phyloP scores from a whole-genome alignment of 169 alveolate species.

The Toxoplasma gondii region DNA sequence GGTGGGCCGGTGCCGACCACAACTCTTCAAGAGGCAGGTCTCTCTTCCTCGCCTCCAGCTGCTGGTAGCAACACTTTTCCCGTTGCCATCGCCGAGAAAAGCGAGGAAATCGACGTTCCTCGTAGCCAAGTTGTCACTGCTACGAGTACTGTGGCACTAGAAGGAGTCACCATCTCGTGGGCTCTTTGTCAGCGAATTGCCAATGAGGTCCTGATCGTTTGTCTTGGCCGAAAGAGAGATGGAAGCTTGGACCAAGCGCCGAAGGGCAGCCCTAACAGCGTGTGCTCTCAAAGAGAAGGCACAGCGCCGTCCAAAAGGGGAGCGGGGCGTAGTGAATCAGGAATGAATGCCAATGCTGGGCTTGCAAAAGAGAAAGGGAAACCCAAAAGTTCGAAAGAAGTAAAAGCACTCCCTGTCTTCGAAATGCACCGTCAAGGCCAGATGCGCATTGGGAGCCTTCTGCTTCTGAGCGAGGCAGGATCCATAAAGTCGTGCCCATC shows the following conservation, averaged over 20 bases:
- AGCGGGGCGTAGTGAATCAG: not conserved
- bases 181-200: constrained; percentile 25
- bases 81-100: not conserved
- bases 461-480: constrained; percentile 5
- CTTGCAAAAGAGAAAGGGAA: not conserved
- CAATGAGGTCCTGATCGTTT: constrained; percentile 3
- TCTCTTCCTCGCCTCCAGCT: not conserved
- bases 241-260: not conserved
- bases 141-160: not conserved
- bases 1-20: not conserved
- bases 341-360: not conserved
- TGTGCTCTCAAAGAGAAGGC: not conserved
- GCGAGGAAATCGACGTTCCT: not conserved
- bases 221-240: not conserved
- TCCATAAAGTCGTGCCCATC: not conserved
- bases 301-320: not conserved
- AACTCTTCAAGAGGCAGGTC: not conserved
- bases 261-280: not conserved
- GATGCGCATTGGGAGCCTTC: not conserved
- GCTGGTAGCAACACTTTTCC: not conserved
- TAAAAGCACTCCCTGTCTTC: constrained; percentile 16
- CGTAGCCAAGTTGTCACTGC: constrained; percentile 12
- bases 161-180: not conserved
- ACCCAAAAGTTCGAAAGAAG: not conserved
- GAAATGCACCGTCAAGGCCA: not conserved